phyloP scores from a whole-genome alignment of 257 asterid species.

The Nemophila menziesii region DNA sequence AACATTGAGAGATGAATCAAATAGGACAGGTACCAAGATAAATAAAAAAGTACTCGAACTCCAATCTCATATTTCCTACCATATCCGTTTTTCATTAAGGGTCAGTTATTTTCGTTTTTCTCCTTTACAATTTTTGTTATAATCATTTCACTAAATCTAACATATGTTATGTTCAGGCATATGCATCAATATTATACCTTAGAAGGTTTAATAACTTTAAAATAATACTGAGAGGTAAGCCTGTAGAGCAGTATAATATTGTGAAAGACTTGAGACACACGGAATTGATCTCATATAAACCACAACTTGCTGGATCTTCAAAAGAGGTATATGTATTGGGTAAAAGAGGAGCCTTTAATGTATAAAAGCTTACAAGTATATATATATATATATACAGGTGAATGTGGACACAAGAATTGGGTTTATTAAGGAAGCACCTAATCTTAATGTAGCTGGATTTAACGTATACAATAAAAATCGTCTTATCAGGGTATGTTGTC shows the following conservation, averaged over 20 bases:
- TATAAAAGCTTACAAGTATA: neutral
- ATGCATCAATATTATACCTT: constrained; percentile 76
- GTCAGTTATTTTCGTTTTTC: constrained; percentile 26
- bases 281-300: constrained; percentile 49
- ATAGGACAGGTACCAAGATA: constrained; percentile 35
- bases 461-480: constrained; percentile 90
- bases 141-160: constrained; percentile 7
- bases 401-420: constrained; percentile 61
- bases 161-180: constrained; percentile 52
- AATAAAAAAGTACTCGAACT: constrained; percentile 30
- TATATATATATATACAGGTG: neutral
- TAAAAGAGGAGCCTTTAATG: neutral
- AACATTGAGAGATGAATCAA: constrained; percentile 79
- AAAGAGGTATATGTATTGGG: constrained; percentile 47
- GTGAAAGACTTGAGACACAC: constrained; percentile 52
- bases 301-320: constrained; percentile 35
- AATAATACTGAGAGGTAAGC: constrained; percentile 71
- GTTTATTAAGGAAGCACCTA: constrained; percentile 76
- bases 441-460: constrained; percentile 85
- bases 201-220: constrained; percentile 53
- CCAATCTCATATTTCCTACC: constrained; percentile 79
- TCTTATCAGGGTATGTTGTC: constrained; percentile 66
- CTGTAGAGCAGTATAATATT: constrained; percentile 61
- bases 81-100: constrained; percentile 75
- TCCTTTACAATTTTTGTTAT: constrained; percentile 2